Evolutionary conservation across 768 basidiomycete species (phyloP), one percentile per base, ranked within the genome.

Genomic region (Piloderma croceum): DNA sequence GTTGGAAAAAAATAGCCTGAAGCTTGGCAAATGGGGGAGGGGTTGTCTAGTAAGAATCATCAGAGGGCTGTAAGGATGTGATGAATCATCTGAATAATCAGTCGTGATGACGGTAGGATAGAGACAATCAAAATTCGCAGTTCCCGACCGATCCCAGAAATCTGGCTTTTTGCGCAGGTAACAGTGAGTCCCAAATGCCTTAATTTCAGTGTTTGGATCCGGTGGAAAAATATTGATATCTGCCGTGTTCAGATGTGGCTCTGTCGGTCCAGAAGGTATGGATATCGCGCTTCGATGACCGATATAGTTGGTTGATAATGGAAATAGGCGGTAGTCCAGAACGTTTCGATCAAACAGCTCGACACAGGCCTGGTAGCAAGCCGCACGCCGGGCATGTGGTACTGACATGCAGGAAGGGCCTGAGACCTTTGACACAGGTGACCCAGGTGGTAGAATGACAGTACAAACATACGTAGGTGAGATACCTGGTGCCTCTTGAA

Each of bases 21-120:
- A 78, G 24, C 59, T 50, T 3, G 66, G 54, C 17, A 90, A 52
- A 18, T 61, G 50, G 3, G 88, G 85, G 6, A 90, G 63, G 12
- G 84, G 82, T 19, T 69, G 65, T 33, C 80, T 71, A 6, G 86
- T 84, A 29, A 91, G 64, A 24, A 91, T 55, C 13, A 78, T 55
- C 41, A 91, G 62, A 3, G 85, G 80, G 9, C 70, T 72, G 48
- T 76, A 73, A n/a, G 61, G 45, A 39, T 62, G 57, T 11, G 56
- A 49, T 22, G 37, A 42, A 13, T 54, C 58, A 15, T 60, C 47
- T 9, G 57, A 56, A 9, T 9, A 9, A 29, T 60, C 54, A 4
- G 69, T 56, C 36, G 67, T 55, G 29, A 88, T 61, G 23, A 84
- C 58, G 6, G 71, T 69, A 2, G 83, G 81, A 53, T 77, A 82